These are phyloP conservation scores for Calonectria honghensis DNA, from an alignment of 2,329 filamentous ascomycete species.

Conservation along the genomic window DNA sequence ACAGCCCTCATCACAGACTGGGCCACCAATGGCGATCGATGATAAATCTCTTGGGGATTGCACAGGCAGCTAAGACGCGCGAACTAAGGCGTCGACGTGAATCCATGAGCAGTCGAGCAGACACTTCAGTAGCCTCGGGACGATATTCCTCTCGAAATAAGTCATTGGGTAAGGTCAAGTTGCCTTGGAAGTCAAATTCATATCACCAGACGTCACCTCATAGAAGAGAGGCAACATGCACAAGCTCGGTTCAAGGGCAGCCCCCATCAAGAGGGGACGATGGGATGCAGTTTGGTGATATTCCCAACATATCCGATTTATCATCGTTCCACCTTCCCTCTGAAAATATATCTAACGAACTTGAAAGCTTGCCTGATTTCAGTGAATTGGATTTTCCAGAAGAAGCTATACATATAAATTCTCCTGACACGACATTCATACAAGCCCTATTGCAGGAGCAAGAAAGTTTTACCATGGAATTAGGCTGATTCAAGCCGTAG, in stretches of 20 bases:
- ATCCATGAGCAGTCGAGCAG: background rate
- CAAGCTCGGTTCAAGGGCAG: background rate
- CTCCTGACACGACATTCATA: background rate
- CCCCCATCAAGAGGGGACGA: background rate
- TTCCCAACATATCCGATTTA: background rate
- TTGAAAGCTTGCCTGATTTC: background rate
- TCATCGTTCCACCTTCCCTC: background rate
- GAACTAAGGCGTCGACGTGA: background rate
- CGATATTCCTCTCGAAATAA: background rate
- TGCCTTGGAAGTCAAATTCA: background rate
- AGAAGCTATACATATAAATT: background rate
- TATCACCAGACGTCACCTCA: background rate
- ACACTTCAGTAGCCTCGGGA: background rate
- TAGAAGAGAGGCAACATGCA: background rate
- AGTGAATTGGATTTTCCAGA: background rate
- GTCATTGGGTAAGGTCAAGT: background rate
- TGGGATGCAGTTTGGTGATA: background rate
- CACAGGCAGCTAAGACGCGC: background rate
- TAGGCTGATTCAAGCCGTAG: background rate
- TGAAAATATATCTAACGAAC: background rate
- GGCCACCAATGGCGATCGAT: conserved; percentile 9
- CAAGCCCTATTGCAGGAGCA: background rate
- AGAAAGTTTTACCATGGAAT: background rate
- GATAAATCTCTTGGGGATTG: background rate
- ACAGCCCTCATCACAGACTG: background rate